These are phyloP conservation scores for Manihot esculenta DNA, from an alignment of 441 rosid genomes.

Conservation along the genomic window DNA sequence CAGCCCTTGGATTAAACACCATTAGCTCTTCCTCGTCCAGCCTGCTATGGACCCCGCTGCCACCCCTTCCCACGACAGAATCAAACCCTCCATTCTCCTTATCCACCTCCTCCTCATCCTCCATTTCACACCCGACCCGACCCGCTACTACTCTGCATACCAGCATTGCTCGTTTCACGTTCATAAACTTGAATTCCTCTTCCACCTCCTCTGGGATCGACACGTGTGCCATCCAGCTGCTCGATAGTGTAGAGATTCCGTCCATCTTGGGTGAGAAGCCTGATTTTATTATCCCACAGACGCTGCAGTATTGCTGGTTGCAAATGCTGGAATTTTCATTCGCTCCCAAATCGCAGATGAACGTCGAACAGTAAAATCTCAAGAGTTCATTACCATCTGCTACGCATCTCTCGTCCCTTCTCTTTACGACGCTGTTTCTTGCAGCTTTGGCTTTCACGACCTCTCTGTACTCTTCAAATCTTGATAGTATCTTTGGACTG, in stretches of 20 bases:
- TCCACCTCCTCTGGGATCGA: conserved; percentile 76
- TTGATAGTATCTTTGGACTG: conserved; percentile 60
- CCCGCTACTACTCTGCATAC: conserved; percentile 92
- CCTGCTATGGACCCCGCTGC: conserved; percentile 39
- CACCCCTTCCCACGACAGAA: conserved; percentile 65
- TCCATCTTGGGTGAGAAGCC: conserved; percentile 92
- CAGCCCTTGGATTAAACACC: conserved; percentile 97
- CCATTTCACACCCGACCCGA: conserved; percentile 66
- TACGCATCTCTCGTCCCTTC: conserved; percentile 75
- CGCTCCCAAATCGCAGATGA: conserved; percentile 67
- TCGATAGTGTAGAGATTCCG: conserved; percentile 74
- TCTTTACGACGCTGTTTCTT: conserved; percentile 31
- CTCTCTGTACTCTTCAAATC: conserved; percentile 92
- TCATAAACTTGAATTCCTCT: conserved; percentile 89
- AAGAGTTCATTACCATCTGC: conserved; percentile 95
- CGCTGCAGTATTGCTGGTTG: conserved; percentile 71
- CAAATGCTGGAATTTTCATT: conserved; percentile 59
- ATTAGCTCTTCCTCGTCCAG: conserved; percentile 78
- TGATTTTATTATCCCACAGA: conserved; percentile 74
- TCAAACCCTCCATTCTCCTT: conserved; percentile 67
- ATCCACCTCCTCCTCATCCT: conserved; percentile 40
- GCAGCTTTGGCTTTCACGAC: conserved; percentile 69
- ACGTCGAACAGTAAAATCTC: conserved; percentile 84
- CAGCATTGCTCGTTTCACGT: conserved; percentile 84
- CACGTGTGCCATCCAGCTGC: conserved; percentile 81